Base-by-base conservation (phyloP, 148 eudicot species). In the Persicaria maculosa region DNA sequence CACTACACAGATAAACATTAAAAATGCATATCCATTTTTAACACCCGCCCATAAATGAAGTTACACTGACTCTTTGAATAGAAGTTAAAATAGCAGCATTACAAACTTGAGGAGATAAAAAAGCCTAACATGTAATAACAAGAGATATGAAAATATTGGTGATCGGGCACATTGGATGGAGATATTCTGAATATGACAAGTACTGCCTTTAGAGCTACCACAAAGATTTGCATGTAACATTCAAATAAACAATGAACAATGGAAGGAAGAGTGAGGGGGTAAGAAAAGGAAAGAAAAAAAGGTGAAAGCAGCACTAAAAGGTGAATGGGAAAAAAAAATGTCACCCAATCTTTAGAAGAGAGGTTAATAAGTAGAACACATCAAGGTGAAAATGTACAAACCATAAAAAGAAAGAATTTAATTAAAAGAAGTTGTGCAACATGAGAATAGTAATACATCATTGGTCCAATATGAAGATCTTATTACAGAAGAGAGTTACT, bases 401-500 rank as follows among this genome's bases (percentile, higher is more conserved):
- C 31, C 25, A 10, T 48, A 58, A 58, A 19, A 58, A 58, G 36
- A 20, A 58, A 10, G 9, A 19, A 12, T 48, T 19, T 58, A 8
- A 58, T 58, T 20, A 31, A 58, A 9, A 19, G 10, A 7, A 19
- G 36, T 0, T 58, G 36, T 58, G 64, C 64, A 58, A 20, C 20
- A 58, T 19, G 31, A 6, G 25, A 19, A 31, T 31, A 17, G 64
- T n/a, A 58, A 58, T 19, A 58, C 19, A 19, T 20, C 64, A 58
- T 5, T 19, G 6, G 25, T 58, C 64, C 64, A 58, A 20, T 19
- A 7, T 58, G 20, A 68, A 40, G 71, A 20, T 40, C 47, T 68
- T 9, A 43, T 44, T 68, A 44, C 47, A 74, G 55, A 57, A 57
- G 15, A 76, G 71, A 45, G 31, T 2, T 17, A 59, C 5, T 76